These are phyloP conservation scores for Cutaneotrichosporon sp. DNA, from an alignment of 1,284 basidiomycete genomes.

Conservation along the genomic window DNA sequence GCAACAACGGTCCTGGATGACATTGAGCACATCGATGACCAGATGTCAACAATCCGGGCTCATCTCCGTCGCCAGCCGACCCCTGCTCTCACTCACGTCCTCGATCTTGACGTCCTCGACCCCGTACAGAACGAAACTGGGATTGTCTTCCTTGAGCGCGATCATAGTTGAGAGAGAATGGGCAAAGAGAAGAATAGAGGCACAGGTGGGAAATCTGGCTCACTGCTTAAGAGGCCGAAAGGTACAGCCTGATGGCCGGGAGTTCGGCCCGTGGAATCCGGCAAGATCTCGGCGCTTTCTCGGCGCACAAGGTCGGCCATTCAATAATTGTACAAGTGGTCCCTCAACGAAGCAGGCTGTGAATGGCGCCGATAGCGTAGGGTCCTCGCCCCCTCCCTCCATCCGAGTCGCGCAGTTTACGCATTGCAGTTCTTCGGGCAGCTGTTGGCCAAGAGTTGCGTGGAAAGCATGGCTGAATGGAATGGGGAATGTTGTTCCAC, in stretches of 20 bases:
- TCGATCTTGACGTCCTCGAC: conserved; percentile 45
- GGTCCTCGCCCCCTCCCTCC: no score
- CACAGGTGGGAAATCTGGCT: not conserved
- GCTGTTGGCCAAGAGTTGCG: no score
- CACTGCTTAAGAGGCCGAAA: no score
- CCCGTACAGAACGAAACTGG: conserved; percentile 46
- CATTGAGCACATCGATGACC: no score
- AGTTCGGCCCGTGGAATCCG: not conserved
- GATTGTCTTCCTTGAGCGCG: conserved; percentile 38
- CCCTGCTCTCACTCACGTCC: conserved; percentile 43
- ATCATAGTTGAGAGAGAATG: not conserved
- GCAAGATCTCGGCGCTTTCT: not conserved
- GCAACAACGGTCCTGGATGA: no score
- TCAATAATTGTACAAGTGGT: not conserved
- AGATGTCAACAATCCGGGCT: no score
- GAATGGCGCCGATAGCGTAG: no score
- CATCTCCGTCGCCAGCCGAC: not conserved
- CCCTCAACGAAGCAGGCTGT: no score
- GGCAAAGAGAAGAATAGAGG: not conserved
- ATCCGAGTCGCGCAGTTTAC: no score
- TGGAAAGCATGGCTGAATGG: no score
- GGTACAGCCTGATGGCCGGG: not conserved
- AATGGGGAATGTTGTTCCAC: not conserved
- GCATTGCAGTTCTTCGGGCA: no score
- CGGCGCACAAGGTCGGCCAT: not conserved